Evolutionary conservation across 148 eudicot genomes (phyloP).

Genomic region (Euryodendron excelsum): DNA sequence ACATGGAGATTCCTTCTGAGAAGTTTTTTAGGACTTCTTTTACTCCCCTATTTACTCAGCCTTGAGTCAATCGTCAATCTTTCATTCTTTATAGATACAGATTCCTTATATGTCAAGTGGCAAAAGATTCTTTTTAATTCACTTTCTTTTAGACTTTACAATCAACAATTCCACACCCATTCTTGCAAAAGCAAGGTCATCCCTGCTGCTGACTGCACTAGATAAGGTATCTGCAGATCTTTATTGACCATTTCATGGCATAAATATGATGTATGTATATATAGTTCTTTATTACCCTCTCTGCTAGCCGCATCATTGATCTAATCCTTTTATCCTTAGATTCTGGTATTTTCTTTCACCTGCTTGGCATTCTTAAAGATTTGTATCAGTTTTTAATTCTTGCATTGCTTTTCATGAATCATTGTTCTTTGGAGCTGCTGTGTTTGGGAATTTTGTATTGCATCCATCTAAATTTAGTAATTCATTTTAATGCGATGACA

Average conservation of each 20-base stretch:
- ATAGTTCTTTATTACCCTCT: neutral
- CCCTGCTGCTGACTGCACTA: neutral
- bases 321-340: neutral
- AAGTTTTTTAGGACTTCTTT: too few relatives aligned
- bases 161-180: neutral
- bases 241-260: neutral
- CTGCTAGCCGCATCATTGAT: neutral
- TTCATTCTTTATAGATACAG: neutral
- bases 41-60: neutral
- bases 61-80: neutral
- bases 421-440: too few relatives aligned
- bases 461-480: neutral
- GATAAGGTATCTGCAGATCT: neutral
- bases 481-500: neutral
- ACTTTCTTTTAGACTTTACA: neutral
- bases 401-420: too few relatives aligned
- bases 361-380: neutral
- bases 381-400: too few relatives aligned
- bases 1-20: neutral
- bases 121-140: neutral
- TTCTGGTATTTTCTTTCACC: neutral
- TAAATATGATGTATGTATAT: too few relatives aligned
- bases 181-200: neutral
- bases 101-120: neutral
- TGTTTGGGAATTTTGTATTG: neutral